These are phyloP conservation scores for Kappamyces sp. DNA, from an alignment of 192 early-diverging fungal genomes.

Conservation along the genomic window DNA sequence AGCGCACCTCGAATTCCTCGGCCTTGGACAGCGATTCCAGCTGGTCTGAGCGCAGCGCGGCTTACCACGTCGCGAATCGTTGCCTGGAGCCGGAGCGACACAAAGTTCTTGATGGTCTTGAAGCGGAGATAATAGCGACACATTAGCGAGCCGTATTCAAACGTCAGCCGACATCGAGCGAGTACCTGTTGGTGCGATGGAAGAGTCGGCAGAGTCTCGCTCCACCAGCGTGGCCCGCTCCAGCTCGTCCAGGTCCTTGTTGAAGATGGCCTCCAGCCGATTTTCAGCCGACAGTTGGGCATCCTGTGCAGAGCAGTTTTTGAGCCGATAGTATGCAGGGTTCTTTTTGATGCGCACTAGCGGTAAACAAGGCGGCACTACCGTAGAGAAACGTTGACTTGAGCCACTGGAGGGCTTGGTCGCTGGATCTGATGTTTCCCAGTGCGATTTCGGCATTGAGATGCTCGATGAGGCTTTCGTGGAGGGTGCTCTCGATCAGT, in stretches of 20 bases:
- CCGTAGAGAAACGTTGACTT: conserved; percentile 51
- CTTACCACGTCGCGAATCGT: too few relatives aligned
- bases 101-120: conserved; percentile 21
- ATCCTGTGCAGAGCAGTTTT: conserved; percentile 16
- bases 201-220: conserved; percentile 15
- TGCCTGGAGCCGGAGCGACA: background rate
- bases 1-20: conserved; percentile 43
- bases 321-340: conserved; percentile 38
- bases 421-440: conserved; percentile 30
- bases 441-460: conserved; percentile 45
- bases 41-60: conserved; percentile 12
- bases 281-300: conserved; percentile 22
- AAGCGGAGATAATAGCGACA: conserved; percentile 38
- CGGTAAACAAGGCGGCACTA: conserved; percentile 10
- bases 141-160: conserved; percentile 41
- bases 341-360: conserved; percentile 45
- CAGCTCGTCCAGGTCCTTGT: conserved; percentile 39
- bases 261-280: conserved; percentile 36
- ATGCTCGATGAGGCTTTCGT: conserved; percentile 58
- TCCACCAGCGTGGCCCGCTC: conserved; percentile 16
- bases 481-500: conserved; percentile 61
- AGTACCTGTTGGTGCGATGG: conserved; percentile 30
- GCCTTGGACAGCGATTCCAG: conserved; percentile 37
- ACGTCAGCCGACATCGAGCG: too few relatives aligned
- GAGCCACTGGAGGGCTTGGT: conserved; percentile 43